Evolutionary conservation across 768 basidiomycete species (phyloP), one percentile per base, ranked within the genome.

Genomic region (Imleria badia): DNA sequence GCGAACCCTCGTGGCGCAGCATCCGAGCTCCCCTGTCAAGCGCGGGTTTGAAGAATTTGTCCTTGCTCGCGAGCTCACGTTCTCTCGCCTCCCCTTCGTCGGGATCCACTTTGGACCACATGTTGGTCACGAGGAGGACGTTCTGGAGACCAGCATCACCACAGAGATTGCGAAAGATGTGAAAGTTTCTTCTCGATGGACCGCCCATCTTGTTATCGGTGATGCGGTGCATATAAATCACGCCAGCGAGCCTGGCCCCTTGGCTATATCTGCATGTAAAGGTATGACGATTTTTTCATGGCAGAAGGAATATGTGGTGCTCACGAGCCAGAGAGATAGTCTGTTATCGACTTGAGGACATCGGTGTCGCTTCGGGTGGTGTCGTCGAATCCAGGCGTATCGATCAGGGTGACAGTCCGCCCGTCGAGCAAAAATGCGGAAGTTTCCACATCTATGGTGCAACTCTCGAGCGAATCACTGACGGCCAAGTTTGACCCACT

Each of bases 311-410:
- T 47, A 19, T n/a, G 5, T 26, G 39, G 15, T 45, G 17, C 68
- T 61, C 55, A 70, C 69, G 65, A 69, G 34, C 43, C 50, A 6
- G 60, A 29, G n/a, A 70, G 65, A 26, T 63, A 63, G 19, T 31
- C 73, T 58, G 80, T 76, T 35, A 81, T 81, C 64, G 77, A 75
- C 34, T 51, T 55, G 26, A 82, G 66, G 14, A 83, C 66, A 15
- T 78, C 78, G 0, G 76, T 72, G 48, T 82, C 81, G 43, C 73
- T 78, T 45, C 70, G 72, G 11, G 48, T 55, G 4, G 81, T 78
- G 60, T 84, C 81, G 56, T 83, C 83, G 52, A 84, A 84, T 6
- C 83, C 83, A 0, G 83, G 83, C 0, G 83, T 85, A 58, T 85
- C 84, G 43, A 85, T 76, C 17, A 85, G 63, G 0, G 69, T 76